Percentiles rank a stretch among this genome's conserved stretches.
phyloP scores from a whole-genome alignment of 1,284 basidiomycete genomes.

The Trichosporon coremiiforme region DNA sequence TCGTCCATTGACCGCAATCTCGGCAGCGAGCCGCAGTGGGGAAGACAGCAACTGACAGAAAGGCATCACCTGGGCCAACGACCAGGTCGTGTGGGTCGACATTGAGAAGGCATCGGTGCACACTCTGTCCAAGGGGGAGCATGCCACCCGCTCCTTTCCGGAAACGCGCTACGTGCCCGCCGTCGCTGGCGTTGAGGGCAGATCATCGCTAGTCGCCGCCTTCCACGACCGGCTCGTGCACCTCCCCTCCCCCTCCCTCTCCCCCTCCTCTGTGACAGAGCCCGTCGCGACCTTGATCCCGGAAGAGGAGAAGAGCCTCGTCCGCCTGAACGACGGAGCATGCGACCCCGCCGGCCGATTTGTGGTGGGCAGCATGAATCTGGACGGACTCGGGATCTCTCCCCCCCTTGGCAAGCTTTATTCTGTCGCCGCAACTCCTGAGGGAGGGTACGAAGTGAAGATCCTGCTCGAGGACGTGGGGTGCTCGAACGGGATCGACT shows the following conservation, averaged over 20 bases:
- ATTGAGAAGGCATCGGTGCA: slow-evolving; percentile 48
- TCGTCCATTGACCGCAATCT: not conserved
- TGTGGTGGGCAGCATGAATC: slow-evolving; percentile 46
- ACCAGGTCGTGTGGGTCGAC: slow-evolving; percentile 53
- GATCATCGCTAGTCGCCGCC: slow-evolving; percentile 22
- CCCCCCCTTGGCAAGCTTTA: slow-evolving; percentile 42
- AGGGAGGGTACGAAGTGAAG: slow-evolving; percentile 17
- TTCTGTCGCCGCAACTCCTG: slow-evolving; percentile 27
- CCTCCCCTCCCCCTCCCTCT: slow-evolving; percentile 18
- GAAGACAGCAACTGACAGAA: not conserved
- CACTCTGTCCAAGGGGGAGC: slow-evolving; percentile 36
- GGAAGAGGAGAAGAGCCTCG: slow-evolving; percentile 21
- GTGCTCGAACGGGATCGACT: slow-evolving; percentile 54
- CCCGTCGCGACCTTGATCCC: not conserved
- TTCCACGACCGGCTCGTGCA: slow-evolving; percentile 30
- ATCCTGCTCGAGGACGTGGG: slow-evolving; percentile 44
- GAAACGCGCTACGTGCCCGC: slow-evolving; percentile 40
- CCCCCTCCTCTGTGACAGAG: not conserved
- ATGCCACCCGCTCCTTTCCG: slow-evolving; percentile 46
- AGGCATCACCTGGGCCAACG: slow-evolving; percentile 53
- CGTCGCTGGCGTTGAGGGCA: slow-evolving; percentile 26
- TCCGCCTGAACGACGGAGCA: slow-evolving; percentile 55
- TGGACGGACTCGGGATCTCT: slow-evolving; percentile 31
- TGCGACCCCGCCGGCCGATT: slow-evolving; percentile 50
- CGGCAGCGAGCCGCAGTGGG: not conserved